A percentile compares a stretch with the other conserved stretches of the same genome.
Evolutionary conservation across 306 rosid genomes (phyloP).

Genomic region (Purshia tridentata): DNA sequence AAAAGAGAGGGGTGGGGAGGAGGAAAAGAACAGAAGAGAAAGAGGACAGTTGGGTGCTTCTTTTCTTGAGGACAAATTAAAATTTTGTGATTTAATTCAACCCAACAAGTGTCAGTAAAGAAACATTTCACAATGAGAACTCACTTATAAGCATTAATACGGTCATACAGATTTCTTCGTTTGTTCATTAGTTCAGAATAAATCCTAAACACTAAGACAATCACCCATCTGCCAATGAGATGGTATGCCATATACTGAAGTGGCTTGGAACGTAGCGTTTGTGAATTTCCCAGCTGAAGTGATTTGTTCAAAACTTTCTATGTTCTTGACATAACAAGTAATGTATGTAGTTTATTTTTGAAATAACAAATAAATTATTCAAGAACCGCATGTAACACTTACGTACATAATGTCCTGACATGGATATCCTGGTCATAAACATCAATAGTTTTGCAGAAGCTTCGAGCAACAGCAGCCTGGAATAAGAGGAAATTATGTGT

Average conservation of each 20-base stretch:
- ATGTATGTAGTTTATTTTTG: neutral
- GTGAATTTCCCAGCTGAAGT: neutral
- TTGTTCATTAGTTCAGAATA: neutral
- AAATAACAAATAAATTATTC: neutral
- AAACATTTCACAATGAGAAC: neutral
- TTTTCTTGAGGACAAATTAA: too few relatives aligned
- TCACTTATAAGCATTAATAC: neutral
- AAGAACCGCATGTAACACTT: slow-evolving; percentile 35
- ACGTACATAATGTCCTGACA: slow-evolving; percentile 69
- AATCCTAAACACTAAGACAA: too few relatives aligned
- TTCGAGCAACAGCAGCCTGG: slow-evolving; percentile 84
- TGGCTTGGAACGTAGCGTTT: neutral
- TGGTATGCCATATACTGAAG: neutral
- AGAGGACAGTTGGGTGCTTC: too few relatives aligned
- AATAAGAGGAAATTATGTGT: slow-evolving; percentile 28
- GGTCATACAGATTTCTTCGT: neutral
- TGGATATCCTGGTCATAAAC: slow-evolving; percentile 90
- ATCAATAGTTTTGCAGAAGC: slow-evolving; percentile 72
- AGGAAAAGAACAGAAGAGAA: too few relatives aligned
- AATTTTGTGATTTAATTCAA: neutral
- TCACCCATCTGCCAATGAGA: neutral
- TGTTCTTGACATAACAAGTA: slow-evolving; percentile 11
- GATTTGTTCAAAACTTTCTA: neutral
- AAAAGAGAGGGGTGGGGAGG: too few relatives aligned
- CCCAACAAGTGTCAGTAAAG: too few relatives aligned